These are phyloP conservation scores for Wickerhamiella brachini DNA, from an alignment of 805 yeast species.

Conservation along the genomic window DNA sequence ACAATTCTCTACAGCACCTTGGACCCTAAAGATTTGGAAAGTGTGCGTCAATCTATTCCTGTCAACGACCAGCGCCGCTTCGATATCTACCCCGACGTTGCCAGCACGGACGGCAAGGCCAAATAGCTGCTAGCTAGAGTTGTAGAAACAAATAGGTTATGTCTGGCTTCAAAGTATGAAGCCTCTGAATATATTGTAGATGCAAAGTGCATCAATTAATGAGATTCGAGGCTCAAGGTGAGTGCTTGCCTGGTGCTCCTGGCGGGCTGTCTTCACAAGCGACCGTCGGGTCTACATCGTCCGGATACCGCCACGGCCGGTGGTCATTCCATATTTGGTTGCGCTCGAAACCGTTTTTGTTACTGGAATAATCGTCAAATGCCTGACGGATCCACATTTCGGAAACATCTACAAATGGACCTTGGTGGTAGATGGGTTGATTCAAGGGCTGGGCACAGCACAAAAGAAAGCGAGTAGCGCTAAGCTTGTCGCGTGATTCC, in stretches of 20 bases:
- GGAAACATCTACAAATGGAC: slow-evolving; percentile 18
- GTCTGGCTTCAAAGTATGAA: no score
- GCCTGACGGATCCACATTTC: slow-evolving; percentile 17
- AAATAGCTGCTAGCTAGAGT: not conserved
- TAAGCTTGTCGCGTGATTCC: not conserved
- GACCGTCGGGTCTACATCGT: not conserved
- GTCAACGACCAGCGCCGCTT: slow-evolving; percentile 57
- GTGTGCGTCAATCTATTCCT: slow-evolving; percentile 55
- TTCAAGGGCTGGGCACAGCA: slow-evolving; percentile 15
- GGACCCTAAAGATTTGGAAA: slow-evolving; percentile 43
- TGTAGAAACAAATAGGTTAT: not conserved
- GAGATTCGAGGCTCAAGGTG: not conserved
- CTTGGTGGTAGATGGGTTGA: slow-evolving; percentile 19
- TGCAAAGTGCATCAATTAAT: no score
- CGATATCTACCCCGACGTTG: slow-evolving; percentile 42
- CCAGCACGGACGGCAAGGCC: no score
- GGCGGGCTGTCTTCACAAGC: not conserved
- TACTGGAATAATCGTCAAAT: slow-evolving; percentile 13
- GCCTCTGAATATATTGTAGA: no score
- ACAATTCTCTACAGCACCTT: slow-evolving; percentile 62
- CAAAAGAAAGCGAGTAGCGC: slow-evolving; percentile 3
- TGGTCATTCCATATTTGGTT: not conserved
- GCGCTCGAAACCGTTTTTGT: slow-evolving; percentile 16
- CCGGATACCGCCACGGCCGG: not conserved
- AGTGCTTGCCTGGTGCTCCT: not conserved